Base-by-base conservation (phyloP, 2,329 filamentous ascomycete species). In the Calonectria crousiana region DNA sequence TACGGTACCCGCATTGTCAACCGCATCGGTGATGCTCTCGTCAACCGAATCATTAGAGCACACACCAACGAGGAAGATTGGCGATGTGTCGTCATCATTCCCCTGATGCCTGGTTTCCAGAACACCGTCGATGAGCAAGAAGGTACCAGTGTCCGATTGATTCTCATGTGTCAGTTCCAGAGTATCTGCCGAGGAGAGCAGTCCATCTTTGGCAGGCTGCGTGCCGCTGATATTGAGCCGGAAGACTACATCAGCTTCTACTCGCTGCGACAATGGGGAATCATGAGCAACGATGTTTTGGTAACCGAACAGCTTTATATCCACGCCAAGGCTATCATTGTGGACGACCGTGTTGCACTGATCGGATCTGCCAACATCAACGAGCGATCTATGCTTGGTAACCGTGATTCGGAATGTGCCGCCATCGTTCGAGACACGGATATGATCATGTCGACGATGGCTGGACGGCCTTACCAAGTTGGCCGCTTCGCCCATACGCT, bases 301-400 rank as follows among this genome's bases (percentile, higher is more conserved):
- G 95, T 97, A 4, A 98, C 97, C 0, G 97, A 99, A 84, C 97
- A 98, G 85, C 90, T 99, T 14, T 99, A 99, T 83, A 98, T 99
- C 72, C 97, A 99, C 81, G 97, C 97, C 75, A 99, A 99, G 86
- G 94, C 94, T 78, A 98, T 98, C 89, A 91, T 99, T 71, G 96
- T 98, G 6, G 97, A 99, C 84, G 97, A 99, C 81, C 92, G 96
- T 41, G 92, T 97, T 72, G 96, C 94, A 26, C 92, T 99, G 75
- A 99, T 99, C 79, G 97, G 97, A 23, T 98, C 96, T 58, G 97
- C 97, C 68, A 99, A 99, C 83, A 98, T 99, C 88, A 99, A 99
- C 81, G 97, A 99, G 84, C 93, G 97, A 58, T 98, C 96, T 9
- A 95, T 98, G 95, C 85, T 98, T 75, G 97, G 97, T 11, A 93